These are phyloP conservation scores for Darksidea phi DNA, from an alignment of 495 filamentous ascomycete genomes.

Conservation along the genomic window DNA sequence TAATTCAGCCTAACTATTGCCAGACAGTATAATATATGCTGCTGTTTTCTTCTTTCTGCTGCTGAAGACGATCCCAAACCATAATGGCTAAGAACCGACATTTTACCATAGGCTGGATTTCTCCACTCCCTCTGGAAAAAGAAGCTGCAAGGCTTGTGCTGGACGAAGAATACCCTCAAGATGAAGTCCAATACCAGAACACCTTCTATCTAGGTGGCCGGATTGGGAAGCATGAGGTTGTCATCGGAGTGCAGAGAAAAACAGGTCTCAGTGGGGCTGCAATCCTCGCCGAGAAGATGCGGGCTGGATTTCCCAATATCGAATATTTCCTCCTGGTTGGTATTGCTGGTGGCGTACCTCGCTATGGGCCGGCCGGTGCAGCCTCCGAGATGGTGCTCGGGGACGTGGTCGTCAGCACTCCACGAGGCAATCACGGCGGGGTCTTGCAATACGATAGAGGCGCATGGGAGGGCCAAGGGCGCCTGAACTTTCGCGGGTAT, in stretches of 20 bases:
- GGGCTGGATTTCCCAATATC: constrained; percentile 16
- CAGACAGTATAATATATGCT: neutral
- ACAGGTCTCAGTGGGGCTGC: constrained; percentile 6
- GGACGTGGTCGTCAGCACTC: constrained; percentile 16
- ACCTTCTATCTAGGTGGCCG: constrained; percentile 17
- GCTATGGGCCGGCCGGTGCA: constrained; percentile 12
- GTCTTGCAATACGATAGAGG: constrained; percentile 16
- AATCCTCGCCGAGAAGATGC: constrained; percentile 19
- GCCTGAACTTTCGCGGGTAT: constrained; percentile 11
- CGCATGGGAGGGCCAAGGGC: constrained; percentile 16
- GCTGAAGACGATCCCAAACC: neutral
- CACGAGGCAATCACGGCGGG: constrained; percentile 16
- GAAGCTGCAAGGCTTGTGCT: constrained; percentile 11
- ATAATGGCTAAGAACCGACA: constrained; percentile 10
- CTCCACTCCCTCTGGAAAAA: constrained; percentile 10
- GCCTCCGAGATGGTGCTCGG: constrained; percentile 19
- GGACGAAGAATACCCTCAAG: constrained; percentile 15
- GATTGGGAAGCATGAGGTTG: constrained; percentile 17
- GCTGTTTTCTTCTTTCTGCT: neutral
- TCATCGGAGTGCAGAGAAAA: constrained; percentile 14
- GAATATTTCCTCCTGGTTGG: constrained; percentile 14
- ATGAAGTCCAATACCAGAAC: constrained; percentile 13
- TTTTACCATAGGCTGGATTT: constrained; percentile 18
- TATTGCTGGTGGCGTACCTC: constrained; percentile 14
- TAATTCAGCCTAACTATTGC: neutral